Evolutionary conservation across 2,329 filamentous ascomycete genomes (phyloP).

Genomic region (Aureobasidium namibiae): DNA sequence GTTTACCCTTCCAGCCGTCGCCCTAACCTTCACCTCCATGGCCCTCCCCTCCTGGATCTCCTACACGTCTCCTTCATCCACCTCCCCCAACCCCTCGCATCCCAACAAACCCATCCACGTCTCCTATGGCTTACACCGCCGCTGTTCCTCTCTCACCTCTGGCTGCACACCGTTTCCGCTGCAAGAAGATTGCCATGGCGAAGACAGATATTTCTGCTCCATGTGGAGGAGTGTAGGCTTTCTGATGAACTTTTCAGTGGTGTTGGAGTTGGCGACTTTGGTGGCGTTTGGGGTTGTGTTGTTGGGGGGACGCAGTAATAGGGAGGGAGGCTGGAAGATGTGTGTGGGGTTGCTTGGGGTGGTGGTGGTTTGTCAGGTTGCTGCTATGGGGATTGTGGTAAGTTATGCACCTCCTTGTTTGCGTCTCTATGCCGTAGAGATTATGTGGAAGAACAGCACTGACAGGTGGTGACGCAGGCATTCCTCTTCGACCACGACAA

Average conservation of each 20-base stretch:
- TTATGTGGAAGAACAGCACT: neutral
- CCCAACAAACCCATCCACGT: conserved; percentile 47
- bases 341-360: conserved; percentile 57
- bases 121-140: conserved; percentile 69
- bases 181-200: conserved; percentile 56
- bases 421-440: neutral
- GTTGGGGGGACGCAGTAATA: conserved; percentile 66
- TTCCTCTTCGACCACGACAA: conserved; percentile 77
- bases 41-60: conserved; percentile 63
- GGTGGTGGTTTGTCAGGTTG: conserved; percentile 61
- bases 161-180: conserved; percentile 62
- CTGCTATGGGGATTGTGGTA: conserved; percentile 77
- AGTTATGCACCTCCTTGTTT: conserved; percentile 34
- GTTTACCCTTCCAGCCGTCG: conserved; percentile 47
- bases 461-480: conserved; percentile 45
- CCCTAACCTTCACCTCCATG: conserved; percentile 63
- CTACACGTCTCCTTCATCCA: conserved; percentile 27
- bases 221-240: conserved; percentile 89
- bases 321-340: conserved; percentile 76
- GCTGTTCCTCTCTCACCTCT: conserved; percentile 62
- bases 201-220: conserved; percentile 72
- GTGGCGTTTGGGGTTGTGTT: conserved; percentile 73
- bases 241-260: conserved; percentile 72
- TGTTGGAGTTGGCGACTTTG: conserved; percentile 74
- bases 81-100: conserved; percentile 19